Percentiles rank a stretch among this genome's conserved stretches.
These are phyloP conservation scores for Taphrina populina DNA, from an alignment of 1,139 yeast genomes.

Conservation along the genomic window DNA sequence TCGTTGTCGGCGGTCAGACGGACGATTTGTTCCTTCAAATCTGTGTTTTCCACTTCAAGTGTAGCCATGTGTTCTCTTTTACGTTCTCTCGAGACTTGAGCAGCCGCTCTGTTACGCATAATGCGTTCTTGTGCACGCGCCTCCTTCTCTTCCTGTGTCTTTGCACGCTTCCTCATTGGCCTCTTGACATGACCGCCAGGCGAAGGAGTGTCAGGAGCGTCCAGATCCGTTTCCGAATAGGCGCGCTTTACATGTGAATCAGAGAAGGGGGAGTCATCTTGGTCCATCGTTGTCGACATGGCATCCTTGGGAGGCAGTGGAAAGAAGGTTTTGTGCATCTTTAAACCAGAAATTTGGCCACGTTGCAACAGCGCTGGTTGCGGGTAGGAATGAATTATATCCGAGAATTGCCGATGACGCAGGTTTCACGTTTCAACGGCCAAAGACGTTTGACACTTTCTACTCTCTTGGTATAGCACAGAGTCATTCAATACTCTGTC, in stretches of 20 bases:
- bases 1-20: conserved; percentile 13
- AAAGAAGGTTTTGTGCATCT: no score
- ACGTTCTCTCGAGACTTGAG: conserved; percentile 95
- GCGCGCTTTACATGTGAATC: conserved; percentile 4
- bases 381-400: no score
- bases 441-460: no score
- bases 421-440: no score
- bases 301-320: no score
- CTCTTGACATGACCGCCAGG: conserved; percentile 43
- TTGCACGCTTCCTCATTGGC: conserved; percentile 95
- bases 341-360: no score
- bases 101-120: conserved; percentile 91
- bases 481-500: no score
- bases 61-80: conserved; percentile 89
- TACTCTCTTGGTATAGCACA: no score
- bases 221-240: background rate
- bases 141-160: conserved; percentile 94
- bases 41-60: conserved; percentile 53
- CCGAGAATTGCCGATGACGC: no score
- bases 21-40: conserved; percentile 18
- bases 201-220: background rate
- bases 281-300: no score
- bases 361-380: no score
- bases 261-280: no score
- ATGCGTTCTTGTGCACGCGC: conserved; percentile 92